Evolutionary conservation across 805 yeast species (phyloP), one percentile per base, ranked within the genome.

Genomic region (Tetrapisispora iriomotensis): DNA sequence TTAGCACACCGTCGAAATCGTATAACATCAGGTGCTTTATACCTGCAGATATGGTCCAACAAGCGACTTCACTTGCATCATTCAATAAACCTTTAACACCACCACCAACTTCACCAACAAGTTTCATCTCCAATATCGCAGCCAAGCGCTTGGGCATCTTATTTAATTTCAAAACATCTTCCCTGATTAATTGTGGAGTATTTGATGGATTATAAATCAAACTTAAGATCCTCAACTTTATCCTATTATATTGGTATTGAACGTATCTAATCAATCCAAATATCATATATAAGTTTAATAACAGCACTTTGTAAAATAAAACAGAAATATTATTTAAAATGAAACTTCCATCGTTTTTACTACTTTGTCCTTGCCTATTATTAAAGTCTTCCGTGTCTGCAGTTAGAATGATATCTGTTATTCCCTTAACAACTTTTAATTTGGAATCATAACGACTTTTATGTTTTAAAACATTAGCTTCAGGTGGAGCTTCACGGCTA

Each of bases 1-100:
- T 76, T 37, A 85, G 65, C 2, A 71, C 61, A 2, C 96, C 96
- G 40, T 75, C 77, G 53, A 72, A 72, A 61, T 92, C 97, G 64
- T 85, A 90, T 31, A 92, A 67, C 3, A 82, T 69, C 43, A 90
- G 66, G 43, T 67, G 64, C 29, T 77, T 75, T 36, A 87, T 75
- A 2, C 96, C 96, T n/a, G 90, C 77, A 25, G 94, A 81, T n/a
- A 85, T 59, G 29, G 86, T 72, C 98, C 98, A 92, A 6, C 92
- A 78, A 1, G 77, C 71, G 27, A 88, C 46, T 51, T 88, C 95
- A 34, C 88, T 74, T 6, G 80, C 72, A 50, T 84, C 84, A 47
- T 75, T 77, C 50, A 88, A 67, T 31, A 90, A 66, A 0, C 94
- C 95, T 44, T 80, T 84, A 31, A 81, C 60, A 2, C 96, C 96